Base-by-base conservation (phyloP, 139 green algal genomes). In the Coccomyxa sp. region DNA sequence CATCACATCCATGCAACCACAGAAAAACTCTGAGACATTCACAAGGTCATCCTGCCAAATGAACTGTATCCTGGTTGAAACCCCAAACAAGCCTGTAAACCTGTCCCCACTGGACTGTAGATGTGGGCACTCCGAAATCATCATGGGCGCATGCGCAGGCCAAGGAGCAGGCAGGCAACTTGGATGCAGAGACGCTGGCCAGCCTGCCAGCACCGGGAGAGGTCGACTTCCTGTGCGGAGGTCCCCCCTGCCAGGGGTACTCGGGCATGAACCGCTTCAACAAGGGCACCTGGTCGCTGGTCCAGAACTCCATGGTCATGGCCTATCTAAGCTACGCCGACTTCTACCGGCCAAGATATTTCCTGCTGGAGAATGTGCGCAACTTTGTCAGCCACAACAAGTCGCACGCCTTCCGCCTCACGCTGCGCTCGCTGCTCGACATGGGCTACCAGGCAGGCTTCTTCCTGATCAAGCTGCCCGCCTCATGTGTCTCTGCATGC, bases 221-320 rank as follows among this genome's bases (percentile, higher is more conserved):
- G 84, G 96, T 99, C 28, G 96, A 98, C 59, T 98, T 99, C 89
- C 96, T 99, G 81, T 97, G 95, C 86, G 95, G 96, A 28, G 96
- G 96, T 0, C 96, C 96, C 0, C 96, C 96, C 76, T 99, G 96
- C 93, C 95, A 99, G 92, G 96, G 96, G 79, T 99, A 99, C 91
- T 96, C 90, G 21, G 96, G 96, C 84, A 99, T 99, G 96, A 99
- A 99, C 88, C 91, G 96, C 58, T 99, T 99, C 92, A 99, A 99
- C 92, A 96, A 97, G 91, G 90, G 96, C 87, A 95, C 63, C 63
- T 71, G 63, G 63, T 94, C 87, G 77, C 95, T 96, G 88, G 93
- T 98, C 82, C 96, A 98, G 90, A 98, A 98, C 93, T 92, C 87
- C 82, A 98, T 98, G 96, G 95, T 96, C 18, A 97, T 99, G 93